A percentile compares a stretch with the other conserved stretches of the same genome.
These are phyloP conservation scores for Harringtonia aguacate DNA, from an alignment of 2,329 filamentous ascomycete genomes.

Conservation along the genomic window DNA sequence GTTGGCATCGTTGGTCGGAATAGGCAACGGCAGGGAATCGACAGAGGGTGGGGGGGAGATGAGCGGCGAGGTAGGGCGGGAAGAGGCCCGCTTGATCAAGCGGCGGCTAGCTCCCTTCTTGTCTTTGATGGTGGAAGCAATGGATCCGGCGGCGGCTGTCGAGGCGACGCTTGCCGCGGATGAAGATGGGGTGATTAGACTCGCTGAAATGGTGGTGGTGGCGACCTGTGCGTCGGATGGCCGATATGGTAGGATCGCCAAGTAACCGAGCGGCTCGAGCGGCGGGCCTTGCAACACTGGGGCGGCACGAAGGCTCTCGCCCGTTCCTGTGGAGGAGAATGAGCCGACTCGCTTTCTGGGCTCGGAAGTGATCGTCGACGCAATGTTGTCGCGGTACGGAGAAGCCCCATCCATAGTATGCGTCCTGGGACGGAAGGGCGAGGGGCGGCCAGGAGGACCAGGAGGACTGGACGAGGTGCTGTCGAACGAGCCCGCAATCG, in stretches of 20 bases:
- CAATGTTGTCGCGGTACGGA: slow-evolving; percentile 32
- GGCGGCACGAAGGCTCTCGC: slow-evolving; percentile 26
- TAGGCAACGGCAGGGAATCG: slow-evolving; percentile 47
- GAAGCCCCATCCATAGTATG: slow-evolving; percentile 45
- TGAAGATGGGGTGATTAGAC: slow-evolving; percentile 5
- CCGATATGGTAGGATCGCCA: slow-evolving; percentile 22
- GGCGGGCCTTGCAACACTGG: slow-evolving; percentile 29
- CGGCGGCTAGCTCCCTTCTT: slow-evolving; percentile 37
- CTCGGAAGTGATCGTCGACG: slow-evolving; percentile 28
- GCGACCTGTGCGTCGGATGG: slow-evolving; percentile 24
- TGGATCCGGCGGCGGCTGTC: background rate
- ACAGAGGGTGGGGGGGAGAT: slow-evolving; percentile 43
- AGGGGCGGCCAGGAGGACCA: slow-evolving; percentile 25
- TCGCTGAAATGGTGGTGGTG: slow-evolving; percentile 7
- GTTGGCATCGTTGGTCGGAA: slow-evolving; percentile 57
- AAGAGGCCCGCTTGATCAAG: slow-evolving; percentile 43
- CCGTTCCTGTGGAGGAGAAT: slow-evolving; percentile 52
- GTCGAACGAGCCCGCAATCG: slow-evolving; percentile 39
- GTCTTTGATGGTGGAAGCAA: slow-evolving; percentile 16
- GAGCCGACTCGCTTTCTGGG: slow-evolving; percentile 58
- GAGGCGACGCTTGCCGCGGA: slow-evolving; percentile 5
- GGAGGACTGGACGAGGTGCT: slow-evolving; percentile 31
- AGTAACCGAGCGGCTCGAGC: slow-evolving; percentile 31
- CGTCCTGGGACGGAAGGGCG: slow-evolving; percentile 39
- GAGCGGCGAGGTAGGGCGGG: slow-evolving; percentile 48